These are phyloP conservation scores for Colletotrichum kahawae DNA, from an alignment of 2,329 filamentous ascomycete genomes.

Conservation along the genomic window DNA sequence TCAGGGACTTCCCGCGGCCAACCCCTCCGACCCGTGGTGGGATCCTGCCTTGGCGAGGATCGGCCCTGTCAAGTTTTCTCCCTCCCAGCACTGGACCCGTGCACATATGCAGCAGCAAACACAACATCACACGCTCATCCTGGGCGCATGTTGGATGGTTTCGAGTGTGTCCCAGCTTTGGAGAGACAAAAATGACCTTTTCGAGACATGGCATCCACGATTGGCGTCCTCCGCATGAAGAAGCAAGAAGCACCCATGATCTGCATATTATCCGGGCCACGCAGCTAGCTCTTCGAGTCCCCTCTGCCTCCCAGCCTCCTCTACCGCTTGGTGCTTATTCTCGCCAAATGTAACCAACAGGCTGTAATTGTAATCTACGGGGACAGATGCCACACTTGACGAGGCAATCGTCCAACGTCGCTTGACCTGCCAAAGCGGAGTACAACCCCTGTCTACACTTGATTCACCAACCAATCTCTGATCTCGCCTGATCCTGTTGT, in stretches of 20 bases:
- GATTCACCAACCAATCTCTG: not conserved
- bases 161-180: not conserved
- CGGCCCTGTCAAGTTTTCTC: not conserved
- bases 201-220: not conserved
- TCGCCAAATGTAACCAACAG: not conserved
- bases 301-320: not conserved
- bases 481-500: not conserved
- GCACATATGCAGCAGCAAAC: not conserved
- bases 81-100: not conserved
- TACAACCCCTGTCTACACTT: not conserved
- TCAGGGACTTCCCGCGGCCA: constrained; percentile 2
- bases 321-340: not conserved
- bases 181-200: not conserved
- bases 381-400: not conserved
- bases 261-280: too few species aligned
- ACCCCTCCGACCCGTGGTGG: constrained; percentile 4
- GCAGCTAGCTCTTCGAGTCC: too few species aligned
- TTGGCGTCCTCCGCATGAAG: not conserved
- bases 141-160: not conserved
- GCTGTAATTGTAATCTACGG: not conserved
- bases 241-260: not conserved
- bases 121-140: not conserved
- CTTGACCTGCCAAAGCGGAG: not conserved
- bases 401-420: not conserved
- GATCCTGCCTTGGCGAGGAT: constrained; percentile 6